Evolutionary conservation across 2,329 filamentous ascomycete species (phyloP).

Genomic region (Ophiostoma ulmi): DNA sequence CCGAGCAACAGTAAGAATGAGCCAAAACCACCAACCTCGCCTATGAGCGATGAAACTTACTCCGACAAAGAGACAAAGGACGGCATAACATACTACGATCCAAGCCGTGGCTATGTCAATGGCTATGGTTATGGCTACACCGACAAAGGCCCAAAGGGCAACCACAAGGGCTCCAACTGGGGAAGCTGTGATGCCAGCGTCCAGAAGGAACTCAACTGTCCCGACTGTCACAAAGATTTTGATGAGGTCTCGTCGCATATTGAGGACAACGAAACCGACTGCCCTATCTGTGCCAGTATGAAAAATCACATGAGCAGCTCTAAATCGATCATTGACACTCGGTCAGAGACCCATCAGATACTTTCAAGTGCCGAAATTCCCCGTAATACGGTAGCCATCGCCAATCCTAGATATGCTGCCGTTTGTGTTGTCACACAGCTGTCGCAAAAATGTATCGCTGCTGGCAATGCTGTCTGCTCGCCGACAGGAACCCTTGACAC

Average conservation of each 20-base stretch:
- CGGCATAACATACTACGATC: background rate
- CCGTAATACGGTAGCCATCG: background rate
- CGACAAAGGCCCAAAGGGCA: background rate
- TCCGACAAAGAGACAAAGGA: background rate
- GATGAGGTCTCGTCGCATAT: background rate
- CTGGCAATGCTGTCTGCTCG: slow-evolving; percentile 9
- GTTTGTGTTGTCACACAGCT: slow-evolving; percentile 13
- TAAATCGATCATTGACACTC: background rate
- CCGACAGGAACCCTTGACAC: background rate
- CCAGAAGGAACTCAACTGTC: background rate
- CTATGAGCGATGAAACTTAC: background rate
- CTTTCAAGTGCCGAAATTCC: too few relatives aligned
- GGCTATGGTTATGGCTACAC: background rate
- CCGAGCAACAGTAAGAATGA: background rate
- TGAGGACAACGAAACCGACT: background rate
- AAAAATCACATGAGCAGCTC: background rate
- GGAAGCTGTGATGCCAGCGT: background rate
- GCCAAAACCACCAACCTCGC: background rate
- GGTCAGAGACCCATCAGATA: background rate
- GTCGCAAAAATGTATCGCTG: slow-evolving; percentile 6
- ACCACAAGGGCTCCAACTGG: background rate
- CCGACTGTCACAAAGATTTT: background rate
- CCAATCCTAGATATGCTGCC: background rate
- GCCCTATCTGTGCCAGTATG: background rate
- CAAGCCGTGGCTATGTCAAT: background rate